Evolutionary conservation across 257 asterid species (phyloP).

Genomic region (Solanum chmielewskii): DNA sequence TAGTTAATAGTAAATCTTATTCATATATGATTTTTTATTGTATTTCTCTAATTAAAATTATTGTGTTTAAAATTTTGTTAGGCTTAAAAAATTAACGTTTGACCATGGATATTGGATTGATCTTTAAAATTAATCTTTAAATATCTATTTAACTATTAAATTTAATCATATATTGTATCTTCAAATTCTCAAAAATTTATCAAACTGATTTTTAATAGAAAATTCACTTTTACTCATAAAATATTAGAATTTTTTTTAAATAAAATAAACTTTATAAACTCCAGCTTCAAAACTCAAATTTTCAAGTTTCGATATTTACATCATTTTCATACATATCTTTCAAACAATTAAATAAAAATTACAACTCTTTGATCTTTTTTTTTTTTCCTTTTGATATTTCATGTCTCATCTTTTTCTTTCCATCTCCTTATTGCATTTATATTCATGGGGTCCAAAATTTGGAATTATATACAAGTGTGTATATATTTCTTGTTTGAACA

Average conservation of each 20-base stretch:
- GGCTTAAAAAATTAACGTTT: no score
- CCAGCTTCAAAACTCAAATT: background rate
- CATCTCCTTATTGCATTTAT: background rate
- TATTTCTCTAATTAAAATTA: no score
- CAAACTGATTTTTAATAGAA: background rate
- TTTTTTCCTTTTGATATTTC: background rate
- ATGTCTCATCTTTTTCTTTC: background rate
- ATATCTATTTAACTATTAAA: no score
- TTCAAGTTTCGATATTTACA: background rate
- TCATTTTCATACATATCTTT: background rate
- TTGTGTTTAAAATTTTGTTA: no score
- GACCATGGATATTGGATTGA: no score
- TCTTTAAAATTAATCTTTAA: no score
- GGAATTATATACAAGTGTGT: background rate
- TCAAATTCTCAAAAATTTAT: background rate
- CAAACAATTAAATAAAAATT: background rate
- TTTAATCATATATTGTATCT: no score
- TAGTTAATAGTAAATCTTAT: background rate
- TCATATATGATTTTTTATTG: no score
- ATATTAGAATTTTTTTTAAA: fast-evolving
- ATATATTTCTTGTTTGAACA: background rate
- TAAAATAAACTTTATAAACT: background rate
- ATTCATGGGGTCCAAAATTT: background rate
- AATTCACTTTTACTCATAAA: background rate
- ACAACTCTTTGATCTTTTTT: background rate